These are phyloP conservation scores for Saturnispora mendoncae DNA, from an alignment of 805 yeast species.

Conservation along the genomic window DNA sequence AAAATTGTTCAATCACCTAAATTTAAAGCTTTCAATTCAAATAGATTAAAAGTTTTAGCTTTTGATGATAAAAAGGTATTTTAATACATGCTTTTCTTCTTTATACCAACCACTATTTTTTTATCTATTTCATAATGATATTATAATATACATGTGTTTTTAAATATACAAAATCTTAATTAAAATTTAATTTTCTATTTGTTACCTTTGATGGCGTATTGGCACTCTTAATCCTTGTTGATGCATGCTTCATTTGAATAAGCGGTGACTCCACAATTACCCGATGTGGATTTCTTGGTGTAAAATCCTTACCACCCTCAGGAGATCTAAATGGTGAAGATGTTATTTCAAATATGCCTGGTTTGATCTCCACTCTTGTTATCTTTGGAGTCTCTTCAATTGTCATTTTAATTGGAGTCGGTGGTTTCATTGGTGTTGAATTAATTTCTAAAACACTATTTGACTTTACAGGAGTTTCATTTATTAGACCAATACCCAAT, in stretches of 20 bases:
- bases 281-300: slow-evolving; percentile 7
- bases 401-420: neutral
- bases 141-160: neutral
- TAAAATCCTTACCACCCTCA: neutral
- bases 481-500: slow-evolving; percentile 5
- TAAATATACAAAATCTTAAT: slow-evolving; percentile 5
- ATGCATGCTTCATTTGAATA: slow-evolving; percentile 1
- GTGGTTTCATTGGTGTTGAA: slow-evolving; percentile 2
- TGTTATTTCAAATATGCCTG: slow-evolving; percentile 14
- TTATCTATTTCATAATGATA: neutral
- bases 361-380: slow-evolving; percentile 12
- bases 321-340: slow-evolving; percentile 18
- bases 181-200: slow-evolving; percentile 19
- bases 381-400: neutral
- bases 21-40: neutral
- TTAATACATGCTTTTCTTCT: neutral
- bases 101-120: neutral
- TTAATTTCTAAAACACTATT: neutral
- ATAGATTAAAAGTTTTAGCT: slow-evolving; percentile 5
- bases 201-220: slow-evolving; percentile 9
- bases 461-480: slow-evolving; percentile 1
- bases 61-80: slow-evolving; percentile 2
- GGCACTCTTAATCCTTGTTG: slow-evolving; percentile 1
- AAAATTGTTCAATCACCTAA: slow-evolving; percentile 1
- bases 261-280: neutral